A percentile compares a stretch with the other conserved stretches of the same genome.
Evolutionary conservation across 164 flowering plant species (phyloP).

Genomic region (Taxillus chinensis): DNA sequence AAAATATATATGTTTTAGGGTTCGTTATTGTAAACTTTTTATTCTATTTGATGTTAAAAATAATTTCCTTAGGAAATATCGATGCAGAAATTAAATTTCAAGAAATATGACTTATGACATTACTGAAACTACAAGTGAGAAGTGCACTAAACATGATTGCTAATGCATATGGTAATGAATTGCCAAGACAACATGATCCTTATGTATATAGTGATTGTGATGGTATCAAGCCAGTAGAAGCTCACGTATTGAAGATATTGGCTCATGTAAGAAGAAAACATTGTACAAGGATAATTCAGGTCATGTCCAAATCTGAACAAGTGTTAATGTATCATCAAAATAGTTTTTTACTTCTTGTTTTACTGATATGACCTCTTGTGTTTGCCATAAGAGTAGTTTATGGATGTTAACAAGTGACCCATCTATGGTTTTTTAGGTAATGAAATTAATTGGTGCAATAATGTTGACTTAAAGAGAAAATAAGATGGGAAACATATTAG

Average conservation of each 20-base stretch:
- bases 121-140: background rate
- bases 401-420: background rate
- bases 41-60: too few relatives aligned
- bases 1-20: too few relatives aligned
- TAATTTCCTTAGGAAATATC: too few relatives aligned
- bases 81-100: too few relatives aligned
- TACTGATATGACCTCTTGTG: background rate
- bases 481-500: constrained; percentile 11
- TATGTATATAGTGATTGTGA: background rate
- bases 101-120: too few relatives aligned
- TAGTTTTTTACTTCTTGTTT: too few relatives aligned
- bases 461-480: constrained; percentile 26
- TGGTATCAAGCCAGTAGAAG: constrained; percentile 4
- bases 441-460: background rate
- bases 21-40: too few relatives aligned
- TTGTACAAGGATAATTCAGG: constrained; percentile 16
- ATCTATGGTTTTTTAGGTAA: constrained; percentile 3
- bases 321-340: background rate
- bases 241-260: constrained; percentile 12
- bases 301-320: background rate
- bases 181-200: constrained; percentile 22
- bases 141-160: too few relatives aligned
- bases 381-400: too few relatives aligned
- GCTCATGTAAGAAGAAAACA: constrained; percentile 19
- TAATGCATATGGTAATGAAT: background rate